These are phyloP conservation scores for Cynara cardunculus DNA, from an alignment of 129 eudicot genomes.

Conservation along the genomic window DNA sequence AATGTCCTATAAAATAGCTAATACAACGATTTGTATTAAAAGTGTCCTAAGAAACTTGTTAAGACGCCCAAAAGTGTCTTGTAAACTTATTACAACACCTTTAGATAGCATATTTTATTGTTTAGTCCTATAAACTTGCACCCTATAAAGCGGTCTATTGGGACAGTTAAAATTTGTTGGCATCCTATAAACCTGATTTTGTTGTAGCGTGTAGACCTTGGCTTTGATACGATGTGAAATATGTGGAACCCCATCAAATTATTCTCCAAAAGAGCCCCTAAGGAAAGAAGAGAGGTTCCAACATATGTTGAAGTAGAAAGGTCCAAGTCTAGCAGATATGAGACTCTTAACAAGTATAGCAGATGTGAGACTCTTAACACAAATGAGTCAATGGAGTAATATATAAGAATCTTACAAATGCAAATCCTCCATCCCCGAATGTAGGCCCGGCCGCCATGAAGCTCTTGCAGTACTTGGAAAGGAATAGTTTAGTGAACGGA, in stretches of 20 bases:
- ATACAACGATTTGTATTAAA: too few species aligned
- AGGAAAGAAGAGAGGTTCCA: background rate
- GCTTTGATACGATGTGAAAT: background rate
- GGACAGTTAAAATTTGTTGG: background rate
- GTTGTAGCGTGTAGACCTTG: background rate
- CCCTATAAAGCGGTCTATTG: background rate
- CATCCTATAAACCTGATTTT: background rate
- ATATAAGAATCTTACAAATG: slow-evolving; percentile 33
- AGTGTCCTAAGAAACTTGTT: background rate
- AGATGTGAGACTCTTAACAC: background rate
- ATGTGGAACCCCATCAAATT: background rate
- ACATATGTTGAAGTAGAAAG: background rate
- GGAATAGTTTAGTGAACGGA: slow-evolving; percentile 46
- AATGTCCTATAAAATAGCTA: too few species aligned
- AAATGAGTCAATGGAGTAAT: background rate
- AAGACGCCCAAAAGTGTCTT: background rate
- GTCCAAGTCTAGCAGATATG: background rate
- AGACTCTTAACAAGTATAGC: background rate
- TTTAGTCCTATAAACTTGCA: too few species aligned
- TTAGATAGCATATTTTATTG: too few species aligned
- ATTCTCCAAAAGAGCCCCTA: background rate
- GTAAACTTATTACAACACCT: background rate
- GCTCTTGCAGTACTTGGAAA: slow-evolving; percentile 47
- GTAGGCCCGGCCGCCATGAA: slow-evolving; percentile 36
- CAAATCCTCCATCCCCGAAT: slow-evolving; percentile 50